Percentiles rank a stretch among this genome's conserved stretches.
Evolutionary conservation across 331 rosid species (phyloP).

Genomic region (Quercus phellos): DNA sequence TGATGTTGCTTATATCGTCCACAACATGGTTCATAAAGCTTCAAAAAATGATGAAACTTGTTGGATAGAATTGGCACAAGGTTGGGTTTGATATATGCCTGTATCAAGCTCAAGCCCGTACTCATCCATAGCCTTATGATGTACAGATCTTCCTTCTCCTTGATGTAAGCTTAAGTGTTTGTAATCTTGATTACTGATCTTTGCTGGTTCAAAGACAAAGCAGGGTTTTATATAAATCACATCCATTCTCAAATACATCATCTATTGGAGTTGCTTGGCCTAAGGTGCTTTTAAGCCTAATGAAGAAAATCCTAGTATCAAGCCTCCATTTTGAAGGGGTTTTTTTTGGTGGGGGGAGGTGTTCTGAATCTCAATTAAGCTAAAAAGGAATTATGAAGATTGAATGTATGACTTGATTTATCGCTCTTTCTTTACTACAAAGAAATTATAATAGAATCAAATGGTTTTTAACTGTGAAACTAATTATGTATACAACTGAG

Average conservation of each 20-base stretch:
- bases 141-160: conserved; percentile 29
- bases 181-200: conserved; percentile 25
- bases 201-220: conserved; percentile 24
- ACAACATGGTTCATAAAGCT: conserved; percentile 14
- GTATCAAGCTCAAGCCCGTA: conserved; percentile 8
- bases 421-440: too few relatives aligned
- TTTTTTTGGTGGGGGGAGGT: not conserved
- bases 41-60: conserved; percentile 19
- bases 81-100: not conserved
- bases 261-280: conserved; percentile 25
- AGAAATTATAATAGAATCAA: too few relatives aligned
- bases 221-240: conserved; percentile 30
- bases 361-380: not conserved
- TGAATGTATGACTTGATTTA: too few relatives aligned
- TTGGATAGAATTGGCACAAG: conserved; percentile 15
- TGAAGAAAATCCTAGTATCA: not conserved
- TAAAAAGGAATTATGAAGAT: not conserved
- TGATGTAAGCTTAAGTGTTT: conserved; percentile 21
- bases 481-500: too few relatives aligned
- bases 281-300: conserved; percentile 21
- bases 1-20: conserved; percentile 28
- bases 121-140: conserved; percentile 12
- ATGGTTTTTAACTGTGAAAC: too few relatives aligned
- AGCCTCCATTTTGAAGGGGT: not conserved
- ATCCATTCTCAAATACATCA: conserved; percentile 15